Base-by-base conservation (phyloP, 805 yeast genomes). In the Metschnikowia shivogae region DNA sequence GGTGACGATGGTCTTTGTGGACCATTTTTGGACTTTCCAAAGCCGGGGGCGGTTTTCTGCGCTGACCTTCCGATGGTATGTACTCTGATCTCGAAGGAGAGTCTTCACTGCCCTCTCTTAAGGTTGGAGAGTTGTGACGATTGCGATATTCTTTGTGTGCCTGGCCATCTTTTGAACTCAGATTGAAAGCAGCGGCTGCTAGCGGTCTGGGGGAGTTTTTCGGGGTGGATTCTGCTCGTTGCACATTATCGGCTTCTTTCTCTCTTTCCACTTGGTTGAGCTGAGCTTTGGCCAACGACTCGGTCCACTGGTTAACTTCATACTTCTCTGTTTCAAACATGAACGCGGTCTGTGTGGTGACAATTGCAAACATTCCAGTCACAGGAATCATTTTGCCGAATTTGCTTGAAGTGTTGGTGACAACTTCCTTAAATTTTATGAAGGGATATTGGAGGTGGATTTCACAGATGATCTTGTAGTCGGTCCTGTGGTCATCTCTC, bases 401-500 rank as follows among this genome's bases (percentile, higher is more conserved):
- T 50, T 62, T 65, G 38, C 60, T 55, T 39, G 59, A 60, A 24
- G 44, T 46, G 26, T 62, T 57, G 9, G 73, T 68, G 5, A 79
- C 64, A 13, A 84, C 68, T 58, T 85, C 92, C 54, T 78, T 82
- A 52, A 85, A 71, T 42, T 65, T 74, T 13, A 80, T 65, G 11
- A 77, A 77, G 0, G 79, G 69, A 53, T 75, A 77, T 5, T 74
- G 68, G 34, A 84, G 60, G 50, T 73, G 73, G 30, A 86, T 70
- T 46, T 83, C 89, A 13, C 74, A 67, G 13, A 73, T 66, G 36
- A 82, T 56, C 46, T 76, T 76, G 54, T 75, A 71, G 34, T 51
- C 52, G 30, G 68, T 59, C 12, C 61, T 70, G 6, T 64, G 68
- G 17, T 66, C 63, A 44, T 67, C 75, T 28, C 74, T 63, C 52